Evolutionary conservation across 176 grass and related monocot species (phyloP).

Genomic region (Aegilops bicornis): DNA sequence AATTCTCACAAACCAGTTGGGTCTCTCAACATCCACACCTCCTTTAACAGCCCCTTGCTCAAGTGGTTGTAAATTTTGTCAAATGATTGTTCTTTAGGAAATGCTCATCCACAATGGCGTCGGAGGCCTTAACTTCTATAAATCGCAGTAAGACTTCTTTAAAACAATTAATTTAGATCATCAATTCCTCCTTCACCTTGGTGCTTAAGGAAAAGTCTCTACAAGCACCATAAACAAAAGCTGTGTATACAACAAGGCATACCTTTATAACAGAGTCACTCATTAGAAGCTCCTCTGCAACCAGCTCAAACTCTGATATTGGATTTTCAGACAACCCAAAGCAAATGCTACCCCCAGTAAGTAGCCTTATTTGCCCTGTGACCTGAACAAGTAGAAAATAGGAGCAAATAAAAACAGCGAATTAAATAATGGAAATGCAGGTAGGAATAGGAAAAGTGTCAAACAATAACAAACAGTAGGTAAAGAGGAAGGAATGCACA

Average conservation of each 20-base stretch:
- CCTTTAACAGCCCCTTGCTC: neutral
- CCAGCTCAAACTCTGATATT: slow-evolving; percentile 97
- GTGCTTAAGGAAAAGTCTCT: slow-evolving; percentile 6
- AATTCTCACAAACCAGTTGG: neutral
- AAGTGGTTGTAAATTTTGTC: neutral
- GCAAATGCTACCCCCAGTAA: slow-evolving; percentile 89
- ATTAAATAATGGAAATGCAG: slow-evolving; percentile 23
- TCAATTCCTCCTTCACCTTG: too few species aligned
- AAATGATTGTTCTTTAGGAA: neutral
- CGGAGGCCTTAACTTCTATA: neutral
- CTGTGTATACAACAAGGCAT: slow-evolving; percentile 21
- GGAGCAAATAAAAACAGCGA: slow-evolving; percentile 4
- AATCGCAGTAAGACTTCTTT: neutral
- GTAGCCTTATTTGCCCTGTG: slow-evolving; percentile 91
- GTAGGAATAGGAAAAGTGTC: neutral
- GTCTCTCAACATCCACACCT: neutral
- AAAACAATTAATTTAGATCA: neutral
- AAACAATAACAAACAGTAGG: neutral
- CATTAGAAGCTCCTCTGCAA: slow-evolving; percentile 98
- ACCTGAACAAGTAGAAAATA: slow-evolving; percentile 61
- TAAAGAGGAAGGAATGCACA: neutral
- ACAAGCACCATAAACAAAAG: neutral
- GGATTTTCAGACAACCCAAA: slow-evolving; percentile 96
- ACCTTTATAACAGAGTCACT: slow-evolving; percentile 99
- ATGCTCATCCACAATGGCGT: neutral